Evolutionary conservation across 345 rosid genomes (phyloP), one percentile per base, ranked within the genome.

Genomic region (Carallia brachiata): DNA sequence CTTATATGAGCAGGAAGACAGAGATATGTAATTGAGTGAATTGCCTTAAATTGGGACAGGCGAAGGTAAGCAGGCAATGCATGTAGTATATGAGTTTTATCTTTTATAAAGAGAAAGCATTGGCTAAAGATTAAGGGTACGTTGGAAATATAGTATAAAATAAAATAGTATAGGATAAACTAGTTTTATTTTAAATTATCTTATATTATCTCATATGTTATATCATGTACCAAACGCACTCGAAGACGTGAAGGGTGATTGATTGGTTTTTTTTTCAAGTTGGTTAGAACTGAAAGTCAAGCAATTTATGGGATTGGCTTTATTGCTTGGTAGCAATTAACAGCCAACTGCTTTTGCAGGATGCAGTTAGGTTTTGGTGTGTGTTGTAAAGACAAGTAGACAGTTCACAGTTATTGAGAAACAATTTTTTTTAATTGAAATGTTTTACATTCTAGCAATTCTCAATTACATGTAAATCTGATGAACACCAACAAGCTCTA

Each of bases 341-440:
- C 19, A 18, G 44, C 44, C 63, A 61, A 3, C 44, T 3, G 44
- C 44, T 34, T 61, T 17, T 18, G 27, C 40, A 17, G 63, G 19
- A 1, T 6, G 63, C 63, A 34, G 63, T 61, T 17, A 19, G 39
- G 63, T 34, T 61, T 17, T 61, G 63, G 63, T 61, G 63, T 15
- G 62, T 30, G 62, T 13, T 28, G 18, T 58, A 4, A 58, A 31
- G 62, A 58, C 36, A 58, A 12, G 16, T 3, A 15, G 50, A 44
- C 17, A 13, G 50, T 4, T 44, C 62, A 27, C 7, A 31, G 34
- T 28, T 16, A 30, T 27, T 6, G 31, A 10, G 16, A 5, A 12
- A 3, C 34, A 15, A 10, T 17, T 31, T 58, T 12, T 30, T 12
- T 30, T 34, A 9, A 30, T 17, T 7, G 31, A 2, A 0, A 31